Conservation (phyloP, 2,329 filamentous ascomycete species). For the Trichoderma brevicompactum region DNA sequence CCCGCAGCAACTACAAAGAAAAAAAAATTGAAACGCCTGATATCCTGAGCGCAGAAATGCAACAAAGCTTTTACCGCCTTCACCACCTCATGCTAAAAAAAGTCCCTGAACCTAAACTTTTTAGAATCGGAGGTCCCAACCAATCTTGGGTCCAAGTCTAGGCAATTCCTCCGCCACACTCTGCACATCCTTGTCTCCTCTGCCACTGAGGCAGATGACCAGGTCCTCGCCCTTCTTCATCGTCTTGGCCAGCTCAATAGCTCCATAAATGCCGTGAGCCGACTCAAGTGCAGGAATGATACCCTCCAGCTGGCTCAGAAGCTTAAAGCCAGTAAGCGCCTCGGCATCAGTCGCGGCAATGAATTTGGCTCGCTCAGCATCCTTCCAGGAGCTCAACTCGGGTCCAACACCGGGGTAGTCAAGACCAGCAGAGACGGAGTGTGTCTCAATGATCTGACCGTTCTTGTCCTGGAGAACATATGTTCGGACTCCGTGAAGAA, state of each 20-base stretch:
- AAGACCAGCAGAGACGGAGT: slow-evolving; percentile 93
- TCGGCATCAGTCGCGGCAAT: slow-evolving; percentile 89
- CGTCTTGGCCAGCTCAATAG: slow-evolving; percentile 86
- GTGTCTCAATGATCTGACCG: slow-evolving; percentile 92
- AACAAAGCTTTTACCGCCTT: slow-evolving; percentile 4
- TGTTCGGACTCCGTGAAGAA: slow-evolving; percentile 93
- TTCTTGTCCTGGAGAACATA: slow-evolving; percentile 93
- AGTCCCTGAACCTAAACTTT: background rate
- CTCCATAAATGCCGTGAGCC: slow-evolving; percentile 89
- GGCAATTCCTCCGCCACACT: slow-evolving; percentile 95
- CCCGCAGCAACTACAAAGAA: background rate
- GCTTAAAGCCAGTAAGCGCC: slow-evolving; percentile 83
- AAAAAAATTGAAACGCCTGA: slow-evolving; percentile 14
- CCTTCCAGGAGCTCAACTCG: slow-evolving; percentile 92
- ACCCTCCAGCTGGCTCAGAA: slow-evolving; percentile 86
- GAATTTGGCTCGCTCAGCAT: slow-evolving; percentile 82
- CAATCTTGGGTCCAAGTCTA: slow-evolving; percentile 85
- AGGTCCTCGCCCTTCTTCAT: slow-evolving; percentile 88
- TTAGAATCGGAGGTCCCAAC: slow-evolving; percentile 68
- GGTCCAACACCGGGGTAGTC: slow-evolving; percentile 98
- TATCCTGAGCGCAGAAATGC: slow-evolving; percentile 9
- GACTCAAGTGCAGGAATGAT: slow-evolving; percentile 97
- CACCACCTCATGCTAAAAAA: slow-evolving; percentile 3
- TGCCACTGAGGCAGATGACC: slow-evolving; percentile 89
- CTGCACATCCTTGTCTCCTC: slow-evolving; percentile 98